Base-by-base conservation (phyloP, 2,329 filamentous ascomycete species). In the Aspergillus jensenii region DNA sequence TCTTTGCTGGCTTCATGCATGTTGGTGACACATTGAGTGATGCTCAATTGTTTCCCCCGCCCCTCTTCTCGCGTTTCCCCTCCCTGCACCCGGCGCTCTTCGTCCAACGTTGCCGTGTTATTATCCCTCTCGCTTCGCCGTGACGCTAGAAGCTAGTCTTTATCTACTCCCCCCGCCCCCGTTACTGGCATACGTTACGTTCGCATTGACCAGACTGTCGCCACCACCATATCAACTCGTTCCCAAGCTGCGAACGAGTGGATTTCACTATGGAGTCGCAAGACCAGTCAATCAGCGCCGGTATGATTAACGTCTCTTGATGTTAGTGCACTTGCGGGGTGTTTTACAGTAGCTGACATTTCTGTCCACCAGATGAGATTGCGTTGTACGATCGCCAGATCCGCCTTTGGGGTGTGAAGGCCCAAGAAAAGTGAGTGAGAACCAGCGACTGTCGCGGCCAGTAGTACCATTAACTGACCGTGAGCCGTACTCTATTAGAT, bases 311-410 rank as follows among this genome's bases (percentile, higher is more conserved):
- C 14, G 14, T 37, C 35, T 37, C 45, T 46, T 3, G 31, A 15
- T 8, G 14, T 19, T 3, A 3, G 14, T 15, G 19, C 25, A 27
- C 9, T n/a, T n/a, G 25, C 35, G 19, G 27, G 14, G 35, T 37
- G 35, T 19, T 12, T 44, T 15, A 25, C 14, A 15, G 51, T n/a
- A 35, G 15, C 41, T 50, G 23, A 60, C 54, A 52, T 56, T 46
- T 39, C 41, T 51, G 49, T 52, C 33, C 31, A 12, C 62, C 61
- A 91, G 95, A 98, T 76, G 95, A 99, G 72, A 96, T 98, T 69
- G 95, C 93, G 14, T 86, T 98, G 6, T 99, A 99, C 74, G 95
- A 99, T 77, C 88, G 95, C 50, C 95, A 99, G 74, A 97, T 99
- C 69, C 89, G 95, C 54, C 87, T 99, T 31, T 99, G 95, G 95